Percentiles rank a stretch among this genome's conserved stretches.
These are phyloP conservation scores for Aspergillus sp. DNA, from an alignment of 2,329 filamentous ascomycete species.

Conservation along the genomic window DNA sequence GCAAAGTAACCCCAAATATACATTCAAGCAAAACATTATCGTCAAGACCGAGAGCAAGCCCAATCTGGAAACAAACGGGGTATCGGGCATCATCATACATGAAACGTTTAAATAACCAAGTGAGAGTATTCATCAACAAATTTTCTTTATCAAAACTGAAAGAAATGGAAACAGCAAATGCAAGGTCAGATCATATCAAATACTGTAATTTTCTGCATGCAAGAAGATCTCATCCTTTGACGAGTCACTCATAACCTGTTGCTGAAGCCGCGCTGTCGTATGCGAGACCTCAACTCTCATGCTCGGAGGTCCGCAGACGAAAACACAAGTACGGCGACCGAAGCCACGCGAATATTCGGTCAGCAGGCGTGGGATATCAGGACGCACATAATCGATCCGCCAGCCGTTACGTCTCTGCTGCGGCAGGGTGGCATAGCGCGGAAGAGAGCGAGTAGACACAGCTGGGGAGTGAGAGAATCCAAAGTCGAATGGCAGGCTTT, in stretches of 20 bases:
- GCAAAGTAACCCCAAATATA: neutral
- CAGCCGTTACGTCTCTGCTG: slow-evolving; percentile 66
- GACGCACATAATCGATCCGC: slow-evolving; percentile 89
- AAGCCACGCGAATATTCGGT: slow-evolving; percentile 79
- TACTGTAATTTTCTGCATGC: slow-evolving; percentile 92
- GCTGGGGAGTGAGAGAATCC: slow-evolving; percentile 83
- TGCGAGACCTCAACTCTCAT: slow-evolving; percentile 89
- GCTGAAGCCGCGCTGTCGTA: slow-evolving; percentile 79
- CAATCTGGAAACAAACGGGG: neutral
- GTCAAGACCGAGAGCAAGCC: neutral
- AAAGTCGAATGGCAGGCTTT: slow-evolving; percentile 59
- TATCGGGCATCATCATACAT: neutral
- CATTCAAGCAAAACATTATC: neutral
- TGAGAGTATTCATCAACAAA: neutral
- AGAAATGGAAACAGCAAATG: neutral
- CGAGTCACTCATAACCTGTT: slow-evolving; percentile 75
- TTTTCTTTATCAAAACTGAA: neutral
- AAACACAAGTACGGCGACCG: slow-evolving; percentile 80
- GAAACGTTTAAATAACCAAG: neutral
- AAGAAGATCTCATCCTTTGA: slow-evolving; percentile 86
- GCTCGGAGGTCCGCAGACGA: slow-evolving; percentile 83
- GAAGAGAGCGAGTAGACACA: slow-evolving; percentile 82
- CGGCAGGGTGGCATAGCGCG: slow-evolving; percentile 82
- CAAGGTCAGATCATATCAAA: slow-evolving; percentile 51
- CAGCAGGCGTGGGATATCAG: slow-evolving; percentile 83